These are phyloP conservation scores for Backusella morwellensis DNA, from an alignment of 192 early-diverging fungal genomes.

Conservation along the genomic window DNA sequence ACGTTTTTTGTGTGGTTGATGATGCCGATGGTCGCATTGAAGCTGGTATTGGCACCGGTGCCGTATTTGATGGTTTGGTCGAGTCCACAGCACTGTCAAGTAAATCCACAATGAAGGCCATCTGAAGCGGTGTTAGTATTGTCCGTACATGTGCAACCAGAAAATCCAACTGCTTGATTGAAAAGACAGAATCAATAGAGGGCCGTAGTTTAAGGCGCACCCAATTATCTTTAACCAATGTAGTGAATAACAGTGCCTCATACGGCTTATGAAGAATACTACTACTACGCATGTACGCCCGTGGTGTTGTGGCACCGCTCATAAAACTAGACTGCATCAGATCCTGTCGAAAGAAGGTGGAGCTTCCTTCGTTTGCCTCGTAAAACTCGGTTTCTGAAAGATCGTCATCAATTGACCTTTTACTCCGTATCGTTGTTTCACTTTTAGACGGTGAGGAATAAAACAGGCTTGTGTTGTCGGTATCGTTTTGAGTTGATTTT, in stretches of 20 bases:
- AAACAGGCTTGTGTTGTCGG: not conserved
- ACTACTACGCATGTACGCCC: not conserved
- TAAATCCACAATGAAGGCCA: conserved; percentile 33
- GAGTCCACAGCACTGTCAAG: not conserved
- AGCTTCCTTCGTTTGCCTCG: conserved; percentile 28
- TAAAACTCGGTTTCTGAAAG: conserved; percentile 44
- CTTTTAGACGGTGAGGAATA: conserved; percentile 12
- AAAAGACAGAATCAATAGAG: conserved; percentile 14
- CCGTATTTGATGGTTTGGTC: not conserved
- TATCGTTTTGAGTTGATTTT: conserved; percentile 13
- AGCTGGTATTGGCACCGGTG: not conserved
- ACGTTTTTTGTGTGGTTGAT: not conserved
- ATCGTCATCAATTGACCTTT: not conserved
- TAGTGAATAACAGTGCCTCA: conserved; percentile 46
- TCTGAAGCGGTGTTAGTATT: conserved; percentile 41
- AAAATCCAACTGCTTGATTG: conserved; percentile 40
- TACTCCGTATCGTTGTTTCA: conserved; percentile 12
- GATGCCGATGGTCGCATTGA: not conserved
- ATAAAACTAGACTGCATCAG: conserved; percentile 10
- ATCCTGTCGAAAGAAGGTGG: not conserved
- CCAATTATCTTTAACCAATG: conserved; percentile 43
- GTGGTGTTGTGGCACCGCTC: conserved; percentile 24
- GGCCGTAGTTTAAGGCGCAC: conserved; percentile 41
- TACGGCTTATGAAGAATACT: conserved; percentile 15
- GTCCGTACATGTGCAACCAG: conserved; percentile 32